A percentile compares a stretch with the other conserved stretches of the same genome.
Conservation (phyloP, 2,329 filamentous ascomycete species). For the Xylariales sp. region DNA sequence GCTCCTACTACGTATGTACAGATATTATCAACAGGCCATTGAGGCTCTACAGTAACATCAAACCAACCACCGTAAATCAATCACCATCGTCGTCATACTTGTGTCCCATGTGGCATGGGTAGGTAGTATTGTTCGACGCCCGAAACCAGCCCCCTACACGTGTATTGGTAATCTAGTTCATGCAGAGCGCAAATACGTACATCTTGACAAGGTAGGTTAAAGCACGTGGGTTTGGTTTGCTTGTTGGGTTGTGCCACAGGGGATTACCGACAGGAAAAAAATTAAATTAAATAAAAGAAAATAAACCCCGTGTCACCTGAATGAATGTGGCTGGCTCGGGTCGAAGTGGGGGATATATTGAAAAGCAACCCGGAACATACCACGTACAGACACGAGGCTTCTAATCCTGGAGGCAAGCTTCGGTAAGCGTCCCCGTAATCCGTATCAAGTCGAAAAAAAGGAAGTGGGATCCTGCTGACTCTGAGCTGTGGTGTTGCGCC, state of each 20-base stretch:
- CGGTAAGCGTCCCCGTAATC: neutral
- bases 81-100: slow-evolving; percentile 1
- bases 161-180: neutral
- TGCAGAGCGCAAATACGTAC: neutral
- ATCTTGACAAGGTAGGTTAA: neutral
- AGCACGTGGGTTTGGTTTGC: slow-evolving; percentile 28
- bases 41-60: too few relatives aligned
- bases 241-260: neutral
- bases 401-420: neutral
- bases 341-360: neutral
- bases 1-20: too few relatives aligned
- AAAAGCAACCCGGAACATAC: neutral
- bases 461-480: neutral
- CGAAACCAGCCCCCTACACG: slow-evolving; percentile 23
- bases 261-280: neutral
- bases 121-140: slow-evolving; percentile 10
- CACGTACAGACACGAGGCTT: neutral
- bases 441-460: slow-evolving; percentile 3
- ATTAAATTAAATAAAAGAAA: too few relatives aligned
- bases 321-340: slow-evolving; percentile 12
- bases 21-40: too few relatives aligned
- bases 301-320: neutral
- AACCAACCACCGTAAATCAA: neutral
- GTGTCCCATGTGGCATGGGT: neutral
- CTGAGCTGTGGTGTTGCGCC: neutral